These are phyloP conservation scores for Ascocoryne sarcoides DNA, from an alignment of 2,329 filamentous ascomycete species.

Conservation along the genomic window DNA sequence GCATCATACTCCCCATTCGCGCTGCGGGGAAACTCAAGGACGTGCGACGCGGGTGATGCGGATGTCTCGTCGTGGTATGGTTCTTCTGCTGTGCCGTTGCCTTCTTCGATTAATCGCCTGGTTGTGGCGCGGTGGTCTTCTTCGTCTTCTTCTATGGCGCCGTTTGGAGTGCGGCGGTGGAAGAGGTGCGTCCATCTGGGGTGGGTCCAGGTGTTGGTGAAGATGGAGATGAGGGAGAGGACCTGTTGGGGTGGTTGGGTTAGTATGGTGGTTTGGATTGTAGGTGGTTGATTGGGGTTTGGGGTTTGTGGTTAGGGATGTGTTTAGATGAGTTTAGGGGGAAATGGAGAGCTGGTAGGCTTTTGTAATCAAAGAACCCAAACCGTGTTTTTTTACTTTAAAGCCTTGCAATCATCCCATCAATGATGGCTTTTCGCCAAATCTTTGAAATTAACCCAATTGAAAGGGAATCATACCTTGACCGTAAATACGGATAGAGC, in stretches of 20 bases:
- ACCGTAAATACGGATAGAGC: conserved; percentile 44
- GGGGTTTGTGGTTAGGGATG: not conserved
- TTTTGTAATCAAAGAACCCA: too few relatives aligned
- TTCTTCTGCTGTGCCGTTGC: conserved; percentile 6
- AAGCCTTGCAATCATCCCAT: not conserved
- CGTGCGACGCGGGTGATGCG: not conserved
- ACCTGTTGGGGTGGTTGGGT: conserved; percentile 9
- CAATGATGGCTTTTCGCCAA: not conserved
- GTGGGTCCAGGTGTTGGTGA: conserved; percentile 21
- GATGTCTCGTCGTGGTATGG: conserved; percentile 20
- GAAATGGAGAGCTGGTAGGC: too few relatives aligned
- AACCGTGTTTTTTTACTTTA: not conserved
- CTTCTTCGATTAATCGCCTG: conserved; percentile 22
- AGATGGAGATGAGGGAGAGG: conserved; percentile 18
- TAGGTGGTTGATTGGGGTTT: not conserved
- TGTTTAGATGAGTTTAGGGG: not conserved
- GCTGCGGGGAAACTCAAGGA: too few relatives aligned
- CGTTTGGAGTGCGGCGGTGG: conserved; percentile 7
- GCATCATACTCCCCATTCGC: conserved; percentile 7
- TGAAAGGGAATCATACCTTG: conserved; percentile 36
- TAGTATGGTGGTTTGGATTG: not conserved
- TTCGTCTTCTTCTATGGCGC: conserved; percentile 9
- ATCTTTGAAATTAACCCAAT: conserved; percentile 6
- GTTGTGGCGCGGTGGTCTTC: conserved; percentile 17
- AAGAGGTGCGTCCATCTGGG: conserved; percentile 13